phyloP scores from a whole-genome alignment of 2,329 filamentous ascomycete species.

The Dactylellina sp. region DNA sequence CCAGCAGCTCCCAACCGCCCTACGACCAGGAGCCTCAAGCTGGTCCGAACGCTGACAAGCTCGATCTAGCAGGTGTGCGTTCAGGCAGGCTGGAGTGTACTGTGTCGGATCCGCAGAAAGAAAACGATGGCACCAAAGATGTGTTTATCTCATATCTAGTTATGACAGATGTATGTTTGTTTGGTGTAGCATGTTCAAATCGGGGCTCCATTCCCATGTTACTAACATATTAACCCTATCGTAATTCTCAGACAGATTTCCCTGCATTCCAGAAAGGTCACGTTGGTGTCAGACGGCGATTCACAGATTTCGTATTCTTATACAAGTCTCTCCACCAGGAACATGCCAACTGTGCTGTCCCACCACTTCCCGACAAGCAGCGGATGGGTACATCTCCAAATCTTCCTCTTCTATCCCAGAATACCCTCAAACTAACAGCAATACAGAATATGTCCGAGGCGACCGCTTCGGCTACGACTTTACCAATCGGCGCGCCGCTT shows the following conservation, averaged over 20 bases:
- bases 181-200: not conserved
- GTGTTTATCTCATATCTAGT: slow-evolving; percentile 96
- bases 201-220: not conserved
- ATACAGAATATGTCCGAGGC: slow-evolving; percentile 85
- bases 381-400: slow-evolving; percentile 73
- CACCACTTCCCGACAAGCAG: slow-evolving; percentile 96
- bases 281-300: slow-evolving; percentile 85
- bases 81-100: slow-evolving; percentile 83
- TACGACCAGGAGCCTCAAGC: slow-evolving; percentile 60
- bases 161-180: slow-evolving; percentile 78
- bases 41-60: slow-evolving; percentile 62
- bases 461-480: slow-evolving; percentile 96
- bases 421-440: slow-evolving; percentile 2
- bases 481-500: slow-evolving; percentile 86
- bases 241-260: slow-evolving; percentile 79
- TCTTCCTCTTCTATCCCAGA: not conserved
- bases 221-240: not conserved
- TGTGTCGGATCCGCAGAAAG: slow-evolving; percentile 87
- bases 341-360: slow-evolving; percentile 90
- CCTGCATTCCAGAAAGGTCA: slow-evolving; percentile 86
- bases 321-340: slow-evolving; percentile 89
- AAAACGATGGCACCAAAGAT: slow-evolving; percentile 96
- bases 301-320: slow-evolving; percentile 97
- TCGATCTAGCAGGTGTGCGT: slow-evolving; percentile 74
- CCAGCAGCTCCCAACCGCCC: slow-evolving; percentile 52